Evolutionary conservation across 2,329 filamentous ascomycete species (phyloP), one percentile per base, ranked within the genome.

Genomic region (Alternaria sp.): DNA sequence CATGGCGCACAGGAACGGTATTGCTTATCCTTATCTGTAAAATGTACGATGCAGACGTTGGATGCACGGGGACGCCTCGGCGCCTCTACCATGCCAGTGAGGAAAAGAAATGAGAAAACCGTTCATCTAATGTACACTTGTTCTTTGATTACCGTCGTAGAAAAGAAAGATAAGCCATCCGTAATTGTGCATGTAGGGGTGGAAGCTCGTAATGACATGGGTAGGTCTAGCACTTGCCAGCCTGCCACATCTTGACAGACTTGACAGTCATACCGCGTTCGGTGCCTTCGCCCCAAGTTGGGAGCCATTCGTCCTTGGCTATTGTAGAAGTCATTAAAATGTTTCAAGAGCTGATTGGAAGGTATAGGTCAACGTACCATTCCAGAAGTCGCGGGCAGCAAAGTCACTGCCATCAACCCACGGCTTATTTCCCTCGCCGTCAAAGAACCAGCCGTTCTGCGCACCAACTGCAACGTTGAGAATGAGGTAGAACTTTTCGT

Each of bases 401-500:
- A 63, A 63, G 34, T 59, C 57, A 10, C 68, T 68, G 37, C 63
- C 61, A 49, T 72, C 70, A 11, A 69, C 69, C 91, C 91, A 95
- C 0, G 91, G 91, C 82, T 95, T 95, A 45, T 94, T 94, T 41
- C 82, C 83, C 64, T 84, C 80, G n/a, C 87, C 86, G 31, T 72
- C 69, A 51, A 59, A 71, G 54, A 94, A 95, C 90, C 90, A 95
- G 29, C 91, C 91, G 65, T 92, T 93, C 34, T 88, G 91, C 40
- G 88, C 87, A 29, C 90, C 90, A 4, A 93, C 90, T 3, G 88
- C 90, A 5, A 93, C 81, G 69, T 92, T 91, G 48, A 93, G 76
- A 64, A 92, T 90, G 33, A 93, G 82, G 68, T 90, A 93, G 70
- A 93, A 93, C 5, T 83, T 78, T 65, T 90, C 83, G 71, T 93